Evolutionary conservation across 78 protist species (phyloP).

Genomic region (Chrysochromulina parva): DNA sequence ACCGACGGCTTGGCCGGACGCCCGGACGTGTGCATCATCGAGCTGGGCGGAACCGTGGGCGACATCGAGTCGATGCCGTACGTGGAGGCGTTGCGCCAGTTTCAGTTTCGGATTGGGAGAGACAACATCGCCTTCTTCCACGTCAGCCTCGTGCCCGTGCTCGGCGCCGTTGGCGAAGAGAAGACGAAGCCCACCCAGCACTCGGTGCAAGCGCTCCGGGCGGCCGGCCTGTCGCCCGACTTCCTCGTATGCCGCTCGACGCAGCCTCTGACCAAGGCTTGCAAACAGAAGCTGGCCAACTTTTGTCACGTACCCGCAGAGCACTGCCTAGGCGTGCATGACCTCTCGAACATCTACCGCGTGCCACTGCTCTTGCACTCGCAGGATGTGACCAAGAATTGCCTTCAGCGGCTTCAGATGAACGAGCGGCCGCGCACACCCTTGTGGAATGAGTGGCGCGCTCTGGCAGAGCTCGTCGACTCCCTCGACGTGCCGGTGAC

Average conservation of each 20-base stretch:
- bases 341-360: constrained; percentile 83
- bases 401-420: not conserved
- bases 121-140: constrained; percentile 74
- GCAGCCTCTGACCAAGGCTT: constrained; percentile 57
- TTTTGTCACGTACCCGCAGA: constrained; percentile 88
- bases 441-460: not conserved
- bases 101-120: constrained; percentile 83
- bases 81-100: constrained; percentile 95
- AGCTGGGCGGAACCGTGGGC: constrained; percentile 91
- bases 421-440: not conserved
- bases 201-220: constrained; percentile 80
- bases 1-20: constrained; percentile 60
- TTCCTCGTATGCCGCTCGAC: constrained; percentile 83
- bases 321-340: constrained; percentile 80
- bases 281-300: constrained; percentile 74
- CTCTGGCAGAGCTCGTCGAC: constrained; percentile 30
- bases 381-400: constrained; percentile 30
- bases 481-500: not conserved
- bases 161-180: constrained; percentile 87
- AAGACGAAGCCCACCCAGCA: constrained; percentile 99
- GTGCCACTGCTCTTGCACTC: constrained; percentile 82
- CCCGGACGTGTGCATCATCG: constrained; percentile 93
- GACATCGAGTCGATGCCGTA: constrained; percentile 97
- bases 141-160: constrained; percentile 21
- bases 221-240: constrained; percentile 92